A percentile compares a stretch with the other conserved stretches of the same genome.
Evolutionary conservation across 2,329 filamentous ascomycete species (phyloP).

Genomic region (Fusarium equiseti): DNA sequence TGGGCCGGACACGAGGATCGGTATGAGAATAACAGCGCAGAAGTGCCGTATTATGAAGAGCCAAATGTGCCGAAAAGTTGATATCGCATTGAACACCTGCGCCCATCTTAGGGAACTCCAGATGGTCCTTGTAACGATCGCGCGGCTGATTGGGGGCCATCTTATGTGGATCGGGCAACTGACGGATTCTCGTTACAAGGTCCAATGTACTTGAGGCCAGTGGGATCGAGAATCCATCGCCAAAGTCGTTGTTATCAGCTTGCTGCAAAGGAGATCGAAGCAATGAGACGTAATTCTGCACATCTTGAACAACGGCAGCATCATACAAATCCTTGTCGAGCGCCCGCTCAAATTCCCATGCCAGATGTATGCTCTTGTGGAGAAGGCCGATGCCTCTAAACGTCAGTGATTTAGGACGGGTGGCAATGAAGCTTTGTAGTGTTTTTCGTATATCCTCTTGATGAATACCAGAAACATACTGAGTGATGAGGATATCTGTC

Average conservation of each 20-base stretch:
- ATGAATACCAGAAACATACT: conserved; percentile 67
- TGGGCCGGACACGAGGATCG: conserved; percentile 79
- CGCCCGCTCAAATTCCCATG: conserved; percentile 66
- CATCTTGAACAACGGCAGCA: conserved; percentile 49
- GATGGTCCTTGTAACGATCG: conserved; percentile 67
- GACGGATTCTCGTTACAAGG: conserved; percentile 59
- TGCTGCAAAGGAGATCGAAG: conserved; percentile 57
- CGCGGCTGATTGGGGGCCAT: conserved; percentile 64
- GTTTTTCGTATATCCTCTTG: conserved; percentile 59
- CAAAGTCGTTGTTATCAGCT: not conserved
- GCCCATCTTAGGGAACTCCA: conserved; percentile 82
- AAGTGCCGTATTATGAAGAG: conserved; percentile 84
- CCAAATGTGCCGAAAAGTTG: conserved; percentile 88
- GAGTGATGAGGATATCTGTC: conserved; percentile 49
- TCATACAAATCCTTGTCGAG: conserved; percentile 63
- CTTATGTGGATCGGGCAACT: conserved; percentile 63
- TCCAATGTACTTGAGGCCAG: conserved; percentile 50
- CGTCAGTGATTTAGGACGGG: conserved; percentile 29
- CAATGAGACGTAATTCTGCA: conserved; percentile 64
- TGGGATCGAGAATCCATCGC: conserved; percentile 52
- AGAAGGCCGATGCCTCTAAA: conserved; percentile 60
- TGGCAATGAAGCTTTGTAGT: conserved; percentile 48
- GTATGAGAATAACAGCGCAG: conserved; percentile 85
- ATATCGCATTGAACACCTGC: conserved; percentile 92
- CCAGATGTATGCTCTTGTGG: conserved; percentile 69